Conservation (phyloP, 2,329 filamentous ascomycete species). For the Alternaria panax region DNA sequence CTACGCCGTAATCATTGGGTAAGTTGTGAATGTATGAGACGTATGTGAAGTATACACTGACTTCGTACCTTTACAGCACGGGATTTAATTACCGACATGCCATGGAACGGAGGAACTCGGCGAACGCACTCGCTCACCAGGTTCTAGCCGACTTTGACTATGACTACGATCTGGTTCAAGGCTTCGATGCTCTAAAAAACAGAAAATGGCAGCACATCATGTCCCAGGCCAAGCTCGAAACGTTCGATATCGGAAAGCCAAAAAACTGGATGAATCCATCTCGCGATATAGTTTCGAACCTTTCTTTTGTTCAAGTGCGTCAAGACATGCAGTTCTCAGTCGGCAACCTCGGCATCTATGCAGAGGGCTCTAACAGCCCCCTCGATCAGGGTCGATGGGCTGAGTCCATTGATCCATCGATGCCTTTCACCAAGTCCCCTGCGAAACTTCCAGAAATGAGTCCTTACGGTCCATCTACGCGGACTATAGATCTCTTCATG, state of each 20-base stretch:
- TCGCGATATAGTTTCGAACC: constrained; percentile 67
- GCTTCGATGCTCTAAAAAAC: constrained; percentile 32
- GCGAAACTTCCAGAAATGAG: constrained; percentile 21
- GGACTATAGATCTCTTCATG: constrained; percentile 26
- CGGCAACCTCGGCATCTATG: constrained; percentile 28
- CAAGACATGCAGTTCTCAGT: constrained; percentile 28
- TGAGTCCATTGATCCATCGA: constrained; percentile 60
- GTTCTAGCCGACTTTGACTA: constrained; percentile 29
- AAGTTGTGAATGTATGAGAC: neutral
- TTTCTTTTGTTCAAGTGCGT: constrained; percentile 61
- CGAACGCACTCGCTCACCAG: constrained; percentile 33
- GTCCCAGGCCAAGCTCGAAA: constrained; percentile 29
- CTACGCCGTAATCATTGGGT: constrained; percentile 46
- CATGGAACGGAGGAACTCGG: constrained; percentile 34
- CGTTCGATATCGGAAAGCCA: constrained; percentile 52
- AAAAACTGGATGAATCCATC: constrained; percentile 69
- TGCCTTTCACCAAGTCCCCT: constrained; percentile 59
- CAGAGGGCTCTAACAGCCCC: constrained; percentile 22
- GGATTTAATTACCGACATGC: constrained; percentile 34
- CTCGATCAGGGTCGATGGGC: constrained; percentile 55
- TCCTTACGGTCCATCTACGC: constrained; percentile 22
- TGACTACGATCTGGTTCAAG: constrained; percentile 31
- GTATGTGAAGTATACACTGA: neutral
- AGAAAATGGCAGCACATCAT: constrained; percentile 44
- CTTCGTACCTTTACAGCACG: constrained; percentile 1